phyloP scores from a whole-genome alignment of 768 basidiomycete genomes.

The Kwoniella bestiolae region DNA sequence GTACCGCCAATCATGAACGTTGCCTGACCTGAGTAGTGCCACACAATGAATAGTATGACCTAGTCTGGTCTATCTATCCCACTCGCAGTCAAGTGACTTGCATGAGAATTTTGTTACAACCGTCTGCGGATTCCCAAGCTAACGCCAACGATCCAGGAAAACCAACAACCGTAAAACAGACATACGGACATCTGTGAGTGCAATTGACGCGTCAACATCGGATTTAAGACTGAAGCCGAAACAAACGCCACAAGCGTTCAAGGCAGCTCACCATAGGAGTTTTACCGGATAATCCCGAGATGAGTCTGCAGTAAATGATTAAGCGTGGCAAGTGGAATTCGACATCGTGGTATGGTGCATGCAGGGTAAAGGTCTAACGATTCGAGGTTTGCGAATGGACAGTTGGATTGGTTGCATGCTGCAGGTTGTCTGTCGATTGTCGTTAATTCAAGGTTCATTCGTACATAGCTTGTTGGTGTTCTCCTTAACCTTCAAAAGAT shows the following conservation, averaged over 20 bases:
- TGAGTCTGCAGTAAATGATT: not conserved
- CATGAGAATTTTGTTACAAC: too few relatives aligned
- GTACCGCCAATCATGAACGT: too few relatives aligned
- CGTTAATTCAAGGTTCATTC: conserved; percentile 3
- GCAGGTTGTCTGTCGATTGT: not conserved
- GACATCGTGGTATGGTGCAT: too few relatives aligned
- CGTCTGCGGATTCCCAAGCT: too few relatives aligned
- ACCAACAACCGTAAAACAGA: too few relatives aligned
- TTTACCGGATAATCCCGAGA: not conserved
- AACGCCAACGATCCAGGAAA: too few relatives aligned
- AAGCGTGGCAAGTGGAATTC: not conserved
- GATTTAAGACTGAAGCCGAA: conserved; percentile 4
- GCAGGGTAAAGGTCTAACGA: not conserved
- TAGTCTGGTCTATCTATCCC: too few relatives aligned
- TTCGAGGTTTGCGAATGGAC: not conserved
- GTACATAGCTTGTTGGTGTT: not conserved
- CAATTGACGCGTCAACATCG: not conserved
- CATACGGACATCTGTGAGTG: too few relatives aligned
- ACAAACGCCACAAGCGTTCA: not conserved
- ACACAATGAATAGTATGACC: too few relatives aligned
- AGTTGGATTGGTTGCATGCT: conserved; percentile 7
- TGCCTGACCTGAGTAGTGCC: too few relatives aligned
- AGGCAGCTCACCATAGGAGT: not conserved
- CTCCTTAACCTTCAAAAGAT: conserved; percentile 23
- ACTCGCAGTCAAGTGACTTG: too few relatives aligned